Evolutionary conservation across 23 red algal genomes (phyloP), one percentile per base, ranked within the genome.

Genomic region (Gracilaria domingensis): DNA sequence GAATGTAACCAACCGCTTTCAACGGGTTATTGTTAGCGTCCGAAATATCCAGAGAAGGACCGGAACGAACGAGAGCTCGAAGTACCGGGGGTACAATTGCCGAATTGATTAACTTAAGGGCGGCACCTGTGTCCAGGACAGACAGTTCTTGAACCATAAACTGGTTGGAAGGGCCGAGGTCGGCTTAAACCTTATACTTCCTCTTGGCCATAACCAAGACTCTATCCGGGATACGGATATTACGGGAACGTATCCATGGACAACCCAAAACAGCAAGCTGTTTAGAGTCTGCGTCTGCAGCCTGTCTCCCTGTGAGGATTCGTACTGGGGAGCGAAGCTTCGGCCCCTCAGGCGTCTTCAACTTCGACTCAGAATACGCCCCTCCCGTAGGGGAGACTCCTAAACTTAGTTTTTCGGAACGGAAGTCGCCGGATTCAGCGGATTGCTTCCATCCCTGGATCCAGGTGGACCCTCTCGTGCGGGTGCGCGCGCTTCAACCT

Each of bases 101-200:
- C 42, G 42, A 45, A 0, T 73, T 37, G 6, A 14, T 17, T 33
- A 73, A 0, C 36, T 33, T 45, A 7, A 11, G 42, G 11, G 42
- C 4, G 42, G 42, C 4, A 45, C 42, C 42, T 45, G 42, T 45
- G 42, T 45, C 42, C 42, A 11, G 42, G 42, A 45, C 42, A 45
- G 42, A 45, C 42, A 45, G 42, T 45, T 45, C 5, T 45, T 4
- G 42, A 45, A 45, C 42, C 69, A 32, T 73, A 21, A 73, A 73
- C 67, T 44, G 67, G 67, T 40, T 37, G 30, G 67, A 73, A n/a
- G 44, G 67, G 67, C 67, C 67, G 34, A 73, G 42, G 79, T 83
- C 56, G 32, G 79, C 47, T 45, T 83, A 83, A 39, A 83, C 79
- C 40, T 83, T 83, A 29, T 62, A 83, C 2, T 83, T 83, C 8